Conservation (phyloP, 305 asterid genomes). For the Fraxinus angustifolia region DNA sequence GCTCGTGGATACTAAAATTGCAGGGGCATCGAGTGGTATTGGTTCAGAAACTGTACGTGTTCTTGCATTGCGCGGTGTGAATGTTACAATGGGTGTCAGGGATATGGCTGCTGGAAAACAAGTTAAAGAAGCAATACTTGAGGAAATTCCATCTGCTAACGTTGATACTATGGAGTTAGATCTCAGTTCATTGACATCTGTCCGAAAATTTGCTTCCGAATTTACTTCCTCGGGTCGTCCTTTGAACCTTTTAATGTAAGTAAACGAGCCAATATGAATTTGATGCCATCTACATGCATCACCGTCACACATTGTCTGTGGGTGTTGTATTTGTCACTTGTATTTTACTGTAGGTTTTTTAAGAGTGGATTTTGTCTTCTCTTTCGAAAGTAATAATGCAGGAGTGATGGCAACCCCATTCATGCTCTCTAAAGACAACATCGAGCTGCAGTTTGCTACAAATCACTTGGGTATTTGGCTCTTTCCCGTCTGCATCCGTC, state of each 20-base stretch:
- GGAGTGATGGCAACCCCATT: conserved; percentile 67
- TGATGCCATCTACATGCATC: neutral
- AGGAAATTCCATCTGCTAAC: conserved; percentile 59
- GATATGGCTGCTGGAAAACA: conserved; percentile 50
- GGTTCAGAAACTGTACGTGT: conserved; percentile 85
- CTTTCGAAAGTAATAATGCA: conserved; percentile 64
- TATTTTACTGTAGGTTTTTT: neutral
- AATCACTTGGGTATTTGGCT: conserved; percentile 63
- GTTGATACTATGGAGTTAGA: conserved; percentile 75
- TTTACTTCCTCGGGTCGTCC: conserved; percentile 57
- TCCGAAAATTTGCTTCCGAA: conserved; percentile 57
- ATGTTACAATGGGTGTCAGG: conserved; percentile 70
- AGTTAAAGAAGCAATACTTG: conserved; percentile 47
- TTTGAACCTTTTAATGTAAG: conserved; percentile 74
- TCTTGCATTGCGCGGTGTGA: conserved; percentile 76
- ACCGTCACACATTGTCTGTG: neutral
- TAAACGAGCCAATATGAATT: neutral
- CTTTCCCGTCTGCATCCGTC: neutral
- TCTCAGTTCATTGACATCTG: conserved; percentile 70
- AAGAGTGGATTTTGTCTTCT: conserved; percentile 17
- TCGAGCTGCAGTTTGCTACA: conserved; percentile 84
- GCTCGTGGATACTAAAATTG: conserved; percentile 13
- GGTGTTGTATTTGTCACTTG: neutral
- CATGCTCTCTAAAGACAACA: conserved; percentile 67
- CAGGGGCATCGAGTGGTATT: conserved; percentile 90